A percentile compares a stretch with the other conserved stretches of the same genome.
Conservation (phyloP, 2,329 filamentous ascomycete genomes). For the Botrytis galanthina region DNA sequence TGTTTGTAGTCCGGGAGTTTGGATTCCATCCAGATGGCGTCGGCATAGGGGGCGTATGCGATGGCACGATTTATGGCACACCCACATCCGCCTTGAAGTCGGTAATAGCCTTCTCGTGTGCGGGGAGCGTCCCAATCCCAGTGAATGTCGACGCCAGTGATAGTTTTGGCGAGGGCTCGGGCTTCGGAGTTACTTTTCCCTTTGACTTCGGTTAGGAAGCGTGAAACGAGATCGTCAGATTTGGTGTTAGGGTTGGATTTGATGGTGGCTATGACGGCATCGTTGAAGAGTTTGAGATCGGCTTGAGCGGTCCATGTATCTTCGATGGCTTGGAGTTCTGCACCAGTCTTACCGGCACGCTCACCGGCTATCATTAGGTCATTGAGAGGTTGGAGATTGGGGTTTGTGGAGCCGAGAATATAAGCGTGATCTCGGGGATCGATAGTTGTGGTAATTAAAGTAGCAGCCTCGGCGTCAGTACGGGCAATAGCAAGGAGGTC, state of each 20-base stretch:
- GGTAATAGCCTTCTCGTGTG: constrained; percentile 93
- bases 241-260: constrained; percentile 63
- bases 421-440: constrained; percentile 93
- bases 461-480: constrained; percentile 96
- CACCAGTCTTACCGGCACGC: constrained; percentile 73
- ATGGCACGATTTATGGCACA: constrained; percentile 88
- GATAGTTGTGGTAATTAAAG: constrained; percentile 93
- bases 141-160: constrained; percentile 78
- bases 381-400: constrained; percentile 76
- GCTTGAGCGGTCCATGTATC: constrained; percentile 82
- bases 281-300: constrained; percentile 81
- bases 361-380: constrained; percentile 91
- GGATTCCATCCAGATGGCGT: constrained; percentile 99
- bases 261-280: constrained; percentile 83
- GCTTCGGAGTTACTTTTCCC: constrained; percentile 86
- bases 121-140: constrained; percentile 96
- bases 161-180: constrained; percentile 70
- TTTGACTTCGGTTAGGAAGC: constrained; percentile 67
- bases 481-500: constrained; percentile 89
- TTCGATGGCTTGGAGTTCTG: constrained; percentile 84
- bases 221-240: constrained; percentile 50
- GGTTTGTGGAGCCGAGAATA: constrained; percentile 87
- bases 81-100: constrained; percentile 85
- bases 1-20: constrained; percentile 90
- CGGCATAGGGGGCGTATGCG: constrained; percentile 88